Evolutionary conservation across 371 early-diverging fungal species (phyloP), one percentile per base, ranked within the genome.

Genomic region (Choanephora cucurbitarum): DNA sequence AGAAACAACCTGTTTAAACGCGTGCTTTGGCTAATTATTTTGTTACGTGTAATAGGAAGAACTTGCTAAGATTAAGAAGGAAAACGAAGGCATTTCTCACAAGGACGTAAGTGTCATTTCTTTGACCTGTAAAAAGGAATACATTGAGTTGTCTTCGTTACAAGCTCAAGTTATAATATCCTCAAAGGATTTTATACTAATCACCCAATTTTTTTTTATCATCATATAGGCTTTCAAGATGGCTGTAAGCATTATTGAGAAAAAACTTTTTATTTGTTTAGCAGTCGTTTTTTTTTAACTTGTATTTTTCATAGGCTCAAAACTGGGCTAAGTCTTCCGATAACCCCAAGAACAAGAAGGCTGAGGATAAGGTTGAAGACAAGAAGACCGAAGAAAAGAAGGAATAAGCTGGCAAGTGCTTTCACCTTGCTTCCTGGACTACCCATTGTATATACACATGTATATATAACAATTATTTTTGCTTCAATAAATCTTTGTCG

Each of bases 31-130:
- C 19, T 31, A n/a, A n/a, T 15, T 9, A 18, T 24, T 57, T 15
- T n/a, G 10, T 47, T 45, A 33, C 45, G 39, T 40, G 3, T 9
- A 28, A 31, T 66, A 78, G 77, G 70, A 75, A 44, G 85, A 88
- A 65, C 82, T 88, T 21, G 75, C 82, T 37, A 85, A 84, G 64
- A 77, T 80, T 54, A 87, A 87, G 73, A 70, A 74, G 19, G 76
- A 70, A 24, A 68, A 87, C 43, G 72, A 84, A 19, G 74, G 64
- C 46, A 74, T 85, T 22, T 58, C 69, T 48, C 89, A 88, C 66
- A 86, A 86, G 73, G 87, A 74, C 59, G 76, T 67, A 75, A 67
- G 62, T 58, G 40, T 32, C n/a, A 23, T 50, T 31, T 52, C 13
- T 4, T 6, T 15, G 6, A n/a, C 41, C n/a, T 15, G 19, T 28